Evolutionary conservation across 345 rosid species (phyloP).

Genomic region (Aurinia saxatilis): DNA sequence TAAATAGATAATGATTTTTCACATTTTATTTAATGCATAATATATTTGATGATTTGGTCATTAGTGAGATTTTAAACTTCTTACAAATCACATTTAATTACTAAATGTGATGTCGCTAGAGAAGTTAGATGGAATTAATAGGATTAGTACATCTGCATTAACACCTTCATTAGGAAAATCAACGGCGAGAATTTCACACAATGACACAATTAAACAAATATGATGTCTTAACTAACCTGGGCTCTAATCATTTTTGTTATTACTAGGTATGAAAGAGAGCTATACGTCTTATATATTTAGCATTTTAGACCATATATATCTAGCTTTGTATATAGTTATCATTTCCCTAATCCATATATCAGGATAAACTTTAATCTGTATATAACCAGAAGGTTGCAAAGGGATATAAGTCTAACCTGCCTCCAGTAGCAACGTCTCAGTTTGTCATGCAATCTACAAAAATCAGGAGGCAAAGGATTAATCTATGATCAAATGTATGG

Average conservation of each 20-base stretch:
- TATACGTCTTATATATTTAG: background rate
- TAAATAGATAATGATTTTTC: too few relatives aligned
- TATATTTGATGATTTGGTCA: background rate
- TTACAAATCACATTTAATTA: background rate
- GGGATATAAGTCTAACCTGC: conserved; percentile 19
- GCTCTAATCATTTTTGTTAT: background rate
- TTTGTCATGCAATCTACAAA: conserved; percentile 24
- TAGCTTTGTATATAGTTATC: conserved; percentile 6
- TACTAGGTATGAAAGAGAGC: background rate
- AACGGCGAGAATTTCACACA: background rate
- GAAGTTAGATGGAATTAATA: background rate
- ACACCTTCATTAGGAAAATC: background rate
- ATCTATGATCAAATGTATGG: background rate
- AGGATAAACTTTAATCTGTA: background rate
- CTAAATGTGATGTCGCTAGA: too few relatives aligned
- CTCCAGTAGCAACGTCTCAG: conserved; percentile 1
- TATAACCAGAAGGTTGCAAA: background rate
- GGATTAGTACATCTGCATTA: background rate
- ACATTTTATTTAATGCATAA: too few relatives aligned
- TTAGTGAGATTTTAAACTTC: background rate
- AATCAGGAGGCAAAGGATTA: background rate
- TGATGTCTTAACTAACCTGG: background rate
- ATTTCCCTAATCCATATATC: background rate
- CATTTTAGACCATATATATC: conserved; percentile 8
- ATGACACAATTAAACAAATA: conserved; percentile 3